Conservation (phyloP, 805 yeast species). For the Metschnikowia baotianmanensis region DNA sequence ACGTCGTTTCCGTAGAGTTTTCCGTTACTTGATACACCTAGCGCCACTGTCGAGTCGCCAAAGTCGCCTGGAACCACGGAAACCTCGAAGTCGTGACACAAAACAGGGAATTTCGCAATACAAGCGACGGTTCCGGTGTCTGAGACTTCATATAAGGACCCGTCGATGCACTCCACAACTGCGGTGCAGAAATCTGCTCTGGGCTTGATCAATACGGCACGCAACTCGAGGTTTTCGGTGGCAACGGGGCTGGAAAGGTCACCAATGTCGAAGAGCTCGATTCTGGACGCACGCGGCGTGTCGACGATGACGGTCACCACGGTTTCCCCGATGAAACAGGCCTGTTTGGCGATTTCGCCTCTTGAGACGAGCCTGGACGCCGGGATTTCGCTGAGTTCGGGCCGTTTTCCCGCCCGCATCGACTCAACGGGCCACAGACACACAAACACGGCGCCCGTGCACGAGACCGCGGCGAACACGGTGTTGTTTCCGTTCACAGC, state of each 20-base stretch:
- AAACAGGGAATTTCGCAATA: constrained; percentile 60
- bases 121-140: constrained; percentile 26
- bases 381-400: constrained; percentile 40
- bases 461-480: constrained; percentile 55
- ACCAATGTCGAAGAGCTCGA: constrained; percentile 48
- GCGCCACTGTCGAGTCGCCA: constrained; percentile 36
- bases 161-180: constrained; percentile 63
- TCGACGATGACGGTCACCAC: constrained; percentile 61
- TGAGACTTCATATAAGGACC: constrained; percentile 47
- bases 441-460: constrained; percentile 29
- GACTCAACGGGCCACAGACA: constrained; percentile 46
- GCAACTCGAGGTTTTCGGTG: constrained; percentile 23
- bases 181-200: constrained; percentile 50
- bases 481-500: constrained; percentile 64
- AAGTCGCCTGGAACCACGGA: constrained; percentile 24
- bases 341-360: constrained; percentile 57
- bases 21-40: constrained; percentile 77
- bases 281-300: constrained; percentile 46
- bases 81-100: constrained; percentile 59
- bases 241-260: constrained; percentile 4
- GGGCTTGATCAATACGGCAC: constrained; percentile 55
- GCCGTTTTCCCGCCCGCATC: constrained; percentile 46
- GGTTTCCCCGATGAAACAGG: constrained; percentile 53
- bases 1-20: constrained; percentile 63
- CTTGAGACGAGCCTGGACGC: constrained; percentile 33